Base-by-base conservation (phyloP, 768 basidiomycete genomes). In the Filobasidium floriforme region DNA sequence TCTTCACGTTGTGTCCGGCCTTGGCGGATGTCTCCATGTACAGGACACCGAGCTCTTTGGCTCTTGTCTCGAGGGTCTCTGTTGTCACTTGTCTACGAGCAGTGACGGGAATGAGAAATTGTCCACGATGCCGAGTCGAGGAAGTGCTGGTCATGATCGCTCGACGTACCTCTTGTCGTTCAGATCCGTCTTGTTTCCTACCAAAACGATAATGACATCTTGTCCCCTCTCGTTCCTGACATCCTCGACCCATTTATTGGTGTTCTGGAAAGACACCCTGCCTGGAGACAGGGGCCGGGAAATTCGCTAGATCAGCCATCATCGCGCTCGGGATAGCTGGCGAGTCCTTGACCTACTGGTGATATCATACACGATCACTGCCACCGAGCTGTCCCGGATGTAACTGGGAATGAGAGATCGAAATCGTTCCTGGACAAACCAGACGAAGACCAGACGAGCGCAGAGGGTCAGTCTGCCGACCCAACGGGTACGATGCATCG, bases 21-120 rank as follows among this genome's bases (percentile, higher is more conserved):
- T 99, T 99, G 37, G 96, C 96, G 32, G 92, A 96, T 10, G 96
- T 98, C 81, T 99, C 96, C 88, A 98, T 98, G 76, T 94, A 96
- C 88, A 98, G 90, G 71, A 98, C 90, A 73, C 87, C 88, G 69
- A 96, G 81, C 77, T 94, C 88, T 54, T 90, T 88, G 15, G 92
- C 84, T 75, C 92, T 92, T 54, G 87, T 85, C 28, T 93, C 94
- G 12, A 94, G 91, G 76, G 98, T 96, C 77, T 99, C 96, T 4
- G 93, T 83, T 9, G 94, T 98, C n/a, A 99, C 94, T 86, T 99
- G 93, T 65, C 94, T 99, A 73, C 2, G 6, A 29, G 41, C 1
- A 43, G 26, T 14, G 19, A 29, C 18, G 7, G 24, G 43, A 41
- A 22, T 14, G 37, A 3, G 32, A 37, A 22, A 65, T 41, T 41